Base-by-base conservation (phyloP, 495 filamentous ascomycete genomes). In the Lentithecium fluviatile region DNA sequence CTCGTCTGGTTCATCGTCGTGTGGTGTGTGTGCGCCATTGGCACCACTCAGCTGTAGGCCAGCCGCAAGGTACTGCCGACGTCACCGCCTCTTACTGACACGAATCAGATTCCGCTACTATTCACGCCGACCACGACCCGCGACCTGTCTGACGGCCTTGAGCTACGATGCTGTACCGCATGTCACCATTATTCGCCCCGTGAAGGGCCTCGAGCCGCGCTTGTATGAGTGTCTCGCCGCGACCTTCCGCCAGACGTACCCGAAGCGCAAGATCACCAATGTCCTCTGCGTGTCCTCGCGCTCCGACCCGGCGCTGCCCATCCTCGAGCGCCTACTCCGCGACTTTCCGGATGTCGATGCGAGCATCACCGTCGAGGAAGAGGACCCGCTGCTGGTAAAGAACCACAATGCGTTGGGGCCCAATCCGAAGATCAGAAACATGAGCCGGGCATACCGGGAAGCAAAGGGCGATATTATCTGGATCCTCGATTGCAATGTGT, bases 381-480 rank as follows among this genome's bases (percentile, higher is more conserved):
- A 97, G 56, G 94, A 98, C 71, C 86, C 89, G 0, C 74, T 85
- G 26, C 78, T 94, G 6, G 80, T 82, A 55, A 52, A 76, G 26
- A 75, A 81, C 51, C 62, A 73, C 38, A 77, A 85, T 60, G 80
- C 82, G 51, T 77, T 98, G 49, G 95, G 95, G 0, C 95, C 95
- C 4, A 99, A 99, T 73, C 95, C 95, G 11, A 99, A 99, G 76
- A 96, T 99, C 67, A 82, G 95, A 21, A 99, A 97, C 68, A 88
- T 97, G 83, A 97, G 92, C 66, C 84, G 91, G 19, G 93, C 87
- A 5, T 99, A 96, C 68, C 77, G 95, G n/a, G 95, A 97, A 71
- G 90, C 92, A 0, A 89, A 88, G 59, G 89, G 90, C 0, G 91
- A 97, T 69, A 83, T 97, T 46, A 78, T 97, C 23, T 99, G 95